Conservation (phyloP, 2,329 filamentous ascomycete genomes). For the Diaporthe nobilis region DNA sequence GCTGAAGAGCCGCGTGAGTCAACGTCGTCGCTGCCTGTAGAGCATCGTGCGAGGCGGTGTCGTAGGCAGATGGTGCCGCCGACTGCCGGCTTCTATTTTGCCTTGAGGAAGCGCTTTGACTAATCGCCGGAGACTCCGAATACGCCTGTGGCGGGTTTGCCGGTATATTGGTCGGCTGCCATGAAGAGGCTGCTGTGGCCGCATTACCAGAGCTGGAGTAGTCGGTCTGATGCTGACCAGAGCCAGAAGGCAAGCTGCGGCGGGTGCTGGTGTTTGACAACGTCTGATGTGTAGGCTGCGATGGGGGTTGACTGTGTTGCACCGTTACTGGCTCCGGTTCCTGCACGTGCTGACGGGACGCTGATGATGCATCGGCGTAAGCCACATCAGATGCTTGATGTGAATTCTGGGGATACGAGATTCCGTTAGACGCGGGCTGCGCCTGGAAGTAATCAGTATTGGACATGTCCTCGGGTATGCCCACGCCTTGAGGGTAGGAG, state of each 20-base stretch:
- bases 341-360: constrained; percentile 16
- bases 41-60: constrained; percentile 34
- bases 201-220: constrained; percentile 13
- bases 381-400: constrained; percentile 29
- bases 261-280: constrained; percentile 20
- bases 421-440: constrained; percentile 10
- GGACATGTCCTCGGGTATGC: constrained; percentile 30
- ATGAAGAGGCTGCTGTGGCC: constrained; percentile 27
- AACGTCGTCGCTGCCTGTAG: constrained; percentile 41
- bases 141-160: constrained; percentile 16
- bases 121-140: neutral
- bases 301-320: constrained; percentile 21
- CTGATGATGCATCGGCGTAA: constrained; percentile 20
- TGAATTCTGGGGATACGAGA: constrained; percentile 34
- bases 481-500: constrained; percentile 45
- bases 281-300: constrained; percentile 2
- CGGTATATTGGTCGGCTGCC: constrained; percentile 42
- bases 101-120: neutral
- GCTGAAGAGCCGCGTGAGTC: constrained; percentile 46
- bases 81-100: constrained; percentile 8
- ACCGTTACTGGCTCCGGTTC: neutral
- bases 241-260: constrained; percentile 40
- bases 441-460: constrained; percentile 35
- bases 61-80: constrained; percentile 23
- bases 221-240: constrained; percentile 19